Base-by-base conservation (phyloP, 2,329 filamentous ascomycete species). In the Aspergillus chevalieri region DNA sequence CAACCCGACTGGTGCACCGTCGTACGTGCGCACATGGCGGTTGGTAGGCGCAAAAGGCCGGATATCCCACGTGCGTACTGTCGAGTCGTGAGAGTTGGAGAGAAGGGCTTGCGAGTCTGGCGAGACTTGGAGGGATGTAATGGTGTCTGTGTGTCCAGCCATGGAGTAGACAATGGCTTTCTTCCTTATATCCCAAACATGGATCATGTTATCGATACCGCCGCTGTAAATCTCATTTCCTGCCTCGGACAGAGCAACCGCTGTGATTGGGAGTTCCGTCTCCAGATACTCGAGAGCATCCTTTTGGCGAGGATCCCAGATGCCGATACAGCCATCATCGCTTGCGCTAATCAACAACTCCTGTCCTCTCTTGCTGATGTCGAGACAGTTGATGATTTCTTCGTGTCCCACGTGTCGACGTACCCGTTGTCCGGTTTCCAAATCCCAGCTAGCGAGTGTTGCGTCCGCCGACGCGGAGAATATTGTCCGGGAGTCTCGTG, bases 161-260 rank as follows among this genome's bases (percentile, higher is more conserved):
- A 98, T 85, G 1, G 86, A 86, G 70, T 97, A 96, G 5, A 89
- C 83, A 2, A 94, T 81, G 6, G 86, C 81, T 70, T 94, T 90
- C 75, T 95, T 97, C 57, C 93, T 84, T 64, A 97, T 74, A 70
- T 98, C 93, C 92, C 93, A 98, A 17, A 95, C 91, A 61, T 91
- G 89, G 67, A 98, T 95, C 60, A 94, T 90, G 65, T 97, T 96
- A 73, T 97, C 93, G 59, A 98, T 96, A 19, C 91, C 88, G 43
- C 92, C 92, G 6, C 88, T 87, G 69, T 93, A 98, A 22, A 98
- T 82, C 72, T 97, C 93, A 66, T 95, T 95, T 15, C 93, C 93
- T 1, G 92, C 90, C 67, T 95, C 90, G 0, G 91, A 86, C n/a
- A 97, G 77, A 14, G 90, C 89, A 5, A 97, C 83, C 0, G 92